Base-by-base conservation (phyloP, 306 rosid species). In the Pterocarpus macrocarpus region DNA sequence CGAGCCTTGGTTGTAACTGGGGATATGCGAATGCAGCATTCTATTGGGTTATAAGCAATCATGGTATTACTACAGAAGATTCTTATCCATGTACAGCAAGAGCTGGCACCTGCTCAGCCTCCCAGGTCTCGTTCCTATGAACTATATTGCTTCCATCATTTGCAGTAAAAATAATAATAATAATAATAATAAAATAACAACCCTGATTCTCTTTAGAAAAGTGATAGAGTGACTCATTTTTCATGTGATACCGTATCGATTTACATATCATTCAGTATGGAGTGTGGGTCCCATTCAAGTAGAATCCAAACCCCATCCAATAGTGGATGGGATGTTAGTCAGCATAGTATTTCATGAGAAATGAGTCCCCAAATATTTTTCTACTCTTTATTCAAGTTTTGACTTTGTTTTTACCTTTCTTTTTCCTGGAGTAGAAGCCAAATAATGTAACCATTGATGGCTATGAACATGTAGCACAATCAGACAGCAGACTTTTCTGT, bases 11-110 rank as follows among this genome's bases (percentile, higher is more conserved):
- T 8, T 82, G 86, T 17, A 0, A 59, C 0, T 78, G 83, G 7
- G 92, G 96, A 22, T 80, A 15, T 80, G 84, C 53, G 53, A 28
- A 79, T 73, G 57, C 66, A 8, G 92, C 90, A 50, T 89, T 89
- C 28, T 77, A 43, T 30, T 73, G 80, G 80, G 74, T 81, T 64
- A 4, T 55, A 32, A 5, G 1, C 15, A 81, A 81, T 22, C 7
- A 45, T 1, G 84, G 84, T 0, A 64, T 81, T 73, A 74, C 80
- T 16, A 32, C 2, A 0, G 75, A 14, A 5, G 8, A 2, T 15
- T 45, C 30, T 66, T 81, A 81, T 73, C 7, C 61, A n/a, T 81
- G 73, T 73, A 8, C 7, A 0, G 69, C 0, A 71, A 78, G 28
- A 13, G 14, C 12, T 11, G 85, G 85, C 63, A 35, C 69, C 22